Evolutionary conservation across 805 yeast species (phyloP).

Genomic region (Crinitomyces ghanaensis): DNA sequence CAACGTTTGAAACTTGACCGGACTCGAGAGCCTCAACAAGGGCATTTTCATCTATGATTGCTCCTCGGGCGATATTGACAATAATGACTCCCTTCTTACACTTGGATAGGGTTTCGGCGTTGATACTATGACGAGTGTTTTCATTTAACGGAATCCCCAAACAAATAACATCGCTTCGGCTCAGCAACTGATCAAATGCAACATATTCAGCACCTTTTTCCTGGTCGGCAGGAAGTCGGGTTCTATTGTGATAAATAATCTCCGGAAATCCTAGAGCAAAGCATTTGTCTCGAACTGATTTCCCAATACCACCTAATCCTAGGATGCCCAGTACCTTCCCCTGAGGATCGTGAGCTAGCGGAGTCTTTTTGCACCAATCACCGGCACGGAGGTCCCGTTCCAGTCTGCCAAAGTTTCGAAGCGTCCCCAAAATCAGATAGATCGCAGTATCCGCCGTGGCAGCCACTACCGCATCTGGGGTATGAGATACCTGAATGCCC

Average conservation of each 20-base stretch:
- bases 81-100: constrained; percentile 44
- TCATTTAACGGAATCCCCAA: constrained; percentile 42
- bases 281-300: constrained; percentile 41
- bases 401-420: constrained; percentile 38
- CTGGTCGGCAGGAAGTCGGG: constrained; percentile 33
- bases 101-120: constrained; percentile 33
- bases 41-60: constrained; percentile 44
- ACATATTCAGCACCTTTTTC: constrained; percentile 38
- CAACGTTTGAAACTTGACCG: constrained; percentile 42
- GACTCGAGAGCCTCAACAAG: constrained; percentile 35
- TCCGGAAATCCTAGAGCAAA: constrained; percentile 38
- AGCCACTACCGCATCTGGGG: constrained; percentile 40
- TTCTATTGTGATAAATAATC: constrained; percentile 43
- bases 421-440: constrained; percentile 38
- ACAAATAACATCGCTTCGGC: constrained; percentile 37
- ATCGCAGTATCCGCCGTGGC: constrained; percentile 50
- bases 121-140: constrained; percentile 40
- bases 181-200: constrained; percentile 37
- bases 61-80: constrained; percentile 52
- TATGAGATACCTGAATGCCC: constrained; percentile 40
- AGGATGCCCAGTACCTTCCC: constrained; percentile 44
- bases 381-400: constrained; percentile 35
- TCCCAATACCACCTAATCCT: constrained; percentile 57
- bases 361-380: constrained; percentile 34
- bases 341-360: constrained; percentile 39